phyloP scores from a whole-genome alignment of 2,329 filamentous ascomycete genomes.

The Trichoderma arundinaceum region DNA sequence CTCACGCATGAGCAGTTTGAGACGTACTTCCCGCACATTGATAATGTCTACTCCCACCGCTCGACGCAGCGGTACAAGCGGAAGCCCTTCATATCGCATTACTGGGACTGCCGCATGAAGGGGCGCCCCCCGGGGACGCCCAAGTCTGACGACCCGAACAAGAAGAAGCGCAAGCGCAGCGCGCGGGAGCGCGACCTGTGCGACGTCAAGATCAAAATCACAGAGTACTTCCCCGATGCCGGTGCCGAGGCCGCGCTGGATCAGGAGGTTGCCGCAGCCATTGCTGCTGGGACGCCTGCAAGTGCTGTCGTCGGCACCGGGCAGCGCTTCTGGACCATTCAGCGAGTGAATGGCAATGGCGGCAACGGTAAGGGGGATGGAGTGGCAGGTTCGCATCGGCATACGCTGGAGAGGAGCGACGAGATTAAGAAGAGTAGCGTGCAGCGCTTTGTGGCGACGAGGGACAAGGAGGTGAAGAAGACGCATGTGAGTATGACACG shows the following conservation, averaged over 20 bases:
- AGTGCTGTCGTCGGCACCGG: constrained; percentile 45
- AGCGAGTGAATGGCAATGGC: constrained; percentile 77
- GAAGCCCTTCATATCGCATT: constrained; percentile 81
- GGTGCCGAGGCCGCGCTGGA: constrained; percentile 40
- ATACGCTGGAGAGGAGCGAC: constrained; percentile 74
- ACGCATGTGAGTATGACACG: constrained; percentile 34
- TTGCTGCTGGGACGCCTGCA: constrained; percentile 26
- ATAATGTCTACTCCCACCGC: constrained; percentile 84
- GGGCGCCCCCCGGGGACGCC: constrained; percentile 78
- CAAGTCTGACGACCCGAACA: constrained; percentile 78
- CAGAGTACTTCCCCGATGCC: constrained; percentile 71
- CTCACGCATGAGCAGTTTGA: constrained; percentile 79
- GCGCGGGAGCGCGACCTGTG: constrained; percentile 80
- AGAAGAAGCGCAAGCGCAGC: constrained; percentile 80
- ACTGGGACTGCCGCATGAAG: constrained; percentile 84
- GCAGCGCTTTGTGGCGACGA: constrained; percentile 66
- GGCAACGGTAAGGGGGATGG: constrained; percentile 74
- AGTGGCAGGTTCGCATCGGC: constrained; percentile 74
- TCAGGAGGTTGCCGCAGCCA: constrained; percentile 36
- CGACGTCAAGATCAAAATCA: constrained; percentile 86
- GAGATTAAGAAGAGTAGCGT: constrained; percentile 83
- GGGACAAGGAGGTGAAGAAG: constrained; percentile 70
- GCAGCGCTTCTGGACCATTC: constrained; percentile 72
- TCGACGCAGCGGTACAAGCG: constrained; percentile 82
- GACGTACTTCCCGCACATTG: constrained; percentile 81